A percentile compares a stretch with the other conserved stretches of the same genome.
These are phyloP conservation scores for Vitis hybrid DNA, from an alignment of 177 flowering plant species.

Conservation along the genomic window DNA sequence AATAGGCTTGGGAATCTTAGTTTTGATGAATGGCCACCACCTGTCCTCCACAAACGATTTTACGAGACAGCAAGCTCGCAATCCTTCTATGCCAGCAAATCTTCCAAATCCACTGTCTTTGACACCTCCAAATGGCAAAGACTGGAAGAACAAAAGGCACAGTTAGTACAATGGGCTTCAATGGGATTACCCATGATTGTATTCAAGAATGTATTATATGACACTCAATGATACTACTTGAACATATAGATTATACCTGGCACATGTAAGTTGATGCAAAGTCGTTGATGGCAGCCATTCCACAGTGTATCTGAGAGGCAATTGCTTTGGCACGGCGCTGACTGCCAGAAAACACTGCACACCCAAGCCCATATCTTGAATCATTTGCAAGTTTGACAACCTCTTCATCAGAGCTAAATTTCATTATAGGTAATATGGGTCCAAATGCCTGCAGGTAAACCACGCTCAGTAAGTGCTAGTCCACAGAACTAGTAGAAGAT, in stretches of 20 bases:
- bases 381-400: constrained; percentile 83
- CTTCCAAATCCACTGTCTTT: constrained; percentile 96
- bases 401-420: constrained; percentile 86
- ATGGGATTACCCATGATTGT: no score
- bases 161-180: not conserved
- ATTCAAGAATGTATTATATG: no score
- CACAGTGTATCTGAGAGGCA: constrained; percentile 84
- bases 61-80: constrained; percentile 93
- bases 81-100: constrained; percentile 94
- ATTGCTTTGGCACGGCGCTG: constrained; percentile 72
- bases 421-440: constrained; percentile 96
- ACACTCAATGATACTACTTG: not conserved
- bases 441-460: constrained; percentile 74
- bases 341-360: constrained; percentile 95
- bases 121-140: constrained; percentile 96
- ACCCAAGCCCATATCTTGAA: constrained; percentile 87
- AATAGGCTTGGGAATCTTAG: constrained; percentile 89
- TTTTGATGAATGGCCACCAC: constrained; percentile 92
- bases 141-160: constrained; percentile 45
- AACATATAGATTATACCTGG: constrained; percentile 51
- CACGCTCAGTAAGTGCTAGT: not conserved
- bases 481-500: not conserved
- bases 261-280: constrained; percentile 95
- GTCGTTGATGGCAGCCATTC: constrained; percentile 91
- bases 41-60: constrained; percentile 97